Conservation (phyloP, 1,139 yeast genomes). For the Meyerozyma sp. region DNA sequence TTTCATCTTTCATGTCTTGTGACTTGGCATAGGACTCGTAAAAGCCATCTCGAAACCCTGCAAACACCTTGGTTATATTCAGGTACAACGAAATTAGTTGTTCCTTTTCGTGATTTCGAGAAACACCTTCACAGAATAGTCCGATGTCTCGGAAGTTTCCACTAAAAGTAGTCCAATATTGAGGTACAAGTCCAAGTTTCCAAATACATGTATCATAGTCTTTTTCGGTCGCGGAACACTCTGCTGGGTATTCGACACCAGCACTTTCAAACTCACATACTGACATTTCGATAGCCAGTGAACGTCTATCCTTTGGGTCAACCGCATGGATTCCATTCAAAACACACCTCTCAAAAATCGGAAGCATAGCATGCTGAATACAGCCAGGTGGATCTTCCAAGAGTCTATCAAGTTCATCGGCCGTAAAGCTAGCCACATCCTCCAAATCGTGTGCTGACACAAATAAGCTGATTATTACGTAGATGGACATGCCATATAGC, state of each 20-base stretch:
- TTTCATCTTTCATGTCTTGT: constrained; percentile 6
- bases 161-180: constrained; percentile 59
- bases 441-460: neutral
- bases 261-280: constrained; percentile 52
- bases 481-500: too few relatives aligned
- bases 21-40: constrained; percentile 9
- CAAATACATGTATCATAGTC: constrained; percentile 30
- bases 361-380: constrained; percentile 17
- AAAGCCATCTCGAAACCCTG: constrained; percentile 15
- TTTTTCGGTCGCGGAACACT: constrained; percentile 17
- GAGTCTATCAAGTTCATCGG: neutral
- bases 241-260: constrained; percentile 26
- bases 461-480: too few relatives aligned
- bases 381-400: neutral
- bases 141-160: constrained; percentile 50
- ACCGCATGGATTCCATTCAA: constrained; percentile 26
- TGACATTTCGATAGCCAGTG: constrained; percentile 46
- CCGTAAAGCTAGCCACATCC: neutral
- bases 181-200: constrained; percentile 38
- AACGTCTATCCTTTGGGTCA: constrained; percentile 22
- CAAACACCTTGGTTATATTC: constrained; percentile 38
- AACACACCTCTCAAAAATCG: constrained; percentile 23
- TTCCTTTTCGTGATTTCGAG: constrained; percentile 48
- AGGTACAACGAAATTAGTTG: constrained; percentile 41
- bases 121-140: constrained; percentile 44